A percentile compares a stretch with the other conserved stretches of the same genome.
Conservation (phyloP, 192 early-diverging fungal species). For the Entomortierella lignicola region DNA sequence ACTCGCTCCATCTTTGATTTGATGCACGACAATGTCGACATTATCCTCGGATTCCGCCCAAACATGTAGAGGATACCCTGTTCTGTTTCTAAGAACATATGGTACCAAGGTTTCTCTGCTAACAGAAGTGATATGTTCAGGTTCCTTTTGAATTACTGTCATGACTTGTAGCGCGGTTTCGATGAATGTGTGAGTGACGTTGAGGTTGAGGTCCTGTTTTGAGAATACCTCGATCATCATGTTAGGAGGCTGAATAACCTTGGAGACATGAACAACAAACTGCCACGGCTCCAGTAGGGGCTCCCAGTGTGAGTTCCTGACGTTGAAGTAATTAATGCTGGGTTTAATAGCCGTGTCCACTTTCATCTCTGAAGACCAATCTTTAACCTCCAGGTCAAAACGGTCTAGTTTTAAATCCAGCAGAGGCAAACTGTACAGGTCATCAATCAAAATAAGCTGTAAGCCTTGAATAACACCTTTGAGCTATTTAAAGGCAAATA, state of each 20-base stretch:
- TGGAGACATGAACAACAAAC: slow-evolving; percentile 67
- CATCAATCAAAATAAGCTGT: slow-evolving; percentile 90
- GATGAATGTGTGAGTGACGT: slow-evolving; percentile 86
- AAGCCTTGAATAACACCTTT: slow-evolving; percentile 74
- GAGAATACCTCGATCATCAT: slow-evolving; percentile 75
- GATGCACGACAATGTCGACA: slow-evolving; percentile 74
- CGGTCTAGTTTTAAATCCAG: slow-evolving; percentile 86
- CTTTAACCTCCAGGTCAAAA: slow-evolving; percentile 79
- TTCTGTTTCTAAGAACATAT: slow-evolving; percentile 90
- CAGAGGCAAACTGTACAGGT: slow-evolving; percentile 94
- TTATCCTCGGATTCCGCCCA: slow-evolving; percentile 81
- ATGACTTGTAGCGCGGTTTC: slow-evolving; percentile 73
- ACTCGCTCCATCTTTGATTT: slow-evolving; percentile 77
- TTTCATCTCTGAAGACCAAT: slow-evolving; percentile 83
- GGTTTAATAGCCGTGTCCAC: slow-evolving; percentile 77
- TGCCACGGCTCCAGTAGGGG: slow-evolving; percentile 94
- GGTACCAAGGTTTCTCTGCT: slow-evolving; percentile 62
- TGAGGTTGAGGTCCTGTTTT: slow-evolving; percentile 82
- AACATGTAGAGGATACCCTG: slow-evolving; percentile 90
- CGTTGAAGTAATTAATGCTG: slow-evolving; percentile 94
- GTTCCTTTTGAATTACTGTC: slow-evolving; percentile 57
- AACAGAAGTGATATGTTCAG: slow-evolving; percentile 30
- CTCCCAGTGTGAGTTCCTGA: slow-evolving; percentile 99
- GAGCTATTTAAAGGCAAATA: slow-evolving; percentile 43
- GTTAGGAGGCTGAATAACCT: slow-evolving; percentile 50